Conservation (phyloP, 129 eudicot genomes). For the Sambucus nigra region DNA sequence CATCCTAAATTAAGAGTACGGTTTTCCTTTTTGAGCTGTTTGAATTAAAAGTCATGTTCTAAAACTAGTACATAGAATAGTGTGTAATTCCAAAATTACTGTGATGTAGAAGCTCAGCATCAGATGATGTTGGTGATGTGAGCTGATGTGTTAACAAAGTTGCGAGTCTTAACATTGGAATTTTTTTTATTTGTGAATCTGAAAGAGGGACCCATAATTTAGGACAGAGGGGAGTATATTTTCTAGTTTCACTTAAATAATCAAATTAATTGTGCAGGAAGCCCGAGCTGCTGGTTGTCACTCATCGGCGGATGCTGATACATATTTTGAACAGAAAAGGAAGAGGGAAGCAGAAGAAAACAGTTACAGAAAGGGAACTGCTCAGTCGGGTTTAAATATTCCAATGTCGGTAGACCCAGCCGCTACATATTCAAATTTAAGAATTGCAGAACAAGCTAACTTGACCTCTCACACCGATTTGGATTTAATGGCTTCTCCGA, state of each 20-base stretch:
- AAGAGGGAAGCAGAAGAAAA: slow-evolving; percentile 40
- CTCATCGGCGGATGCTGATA: slow-evolving; percentile 39
- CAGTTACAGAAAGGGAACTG: slow-evolving; percentile 21
- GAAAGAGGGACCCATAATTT: background rate
- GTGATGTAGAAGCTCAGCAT: too few species aligned
- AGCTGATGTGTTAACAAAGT: background rate
- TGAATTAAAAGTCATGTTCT: too few species aligned
- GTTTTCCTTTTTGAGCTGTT: too few species aligned
- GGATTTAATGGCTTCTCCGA: slow-evolving; percentile 19
- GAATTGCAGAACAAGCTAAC: slow-evolving; percentile 22
- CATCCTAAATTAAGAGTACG: too few species aligned
- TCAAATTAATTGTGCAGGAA: slow-evolving; percentile 41
- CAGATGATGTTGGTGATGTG: too few species aligned
- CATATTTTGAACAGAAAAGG: slow-evolving; percentile 35
- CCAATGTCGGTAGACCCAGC: slow-evolving; percentile 25
- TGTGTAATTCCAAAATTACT: too few species aligned
- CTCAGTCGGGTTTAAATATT: slow-evolving; percentile 22
- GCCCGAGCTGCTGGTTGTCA: slow-evolving; percentile 59
- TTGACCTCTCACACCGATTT: slow-evolving; percentile 14
- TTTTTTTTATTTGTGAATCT: background rate
- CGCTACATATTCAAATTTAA: slow-evolving; percentile 25
- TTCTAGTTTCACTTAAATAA: background rate
- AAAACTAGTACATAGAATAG: too few species aligned
- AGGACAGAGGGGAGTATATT: too few species aligned
- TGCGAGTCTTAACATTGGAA: too few species aligned